These are phyloP conservation scores for Solanum sitiens DNA, from an alignment of 257 asterid species.

Conservation along the genomic window DNA sequence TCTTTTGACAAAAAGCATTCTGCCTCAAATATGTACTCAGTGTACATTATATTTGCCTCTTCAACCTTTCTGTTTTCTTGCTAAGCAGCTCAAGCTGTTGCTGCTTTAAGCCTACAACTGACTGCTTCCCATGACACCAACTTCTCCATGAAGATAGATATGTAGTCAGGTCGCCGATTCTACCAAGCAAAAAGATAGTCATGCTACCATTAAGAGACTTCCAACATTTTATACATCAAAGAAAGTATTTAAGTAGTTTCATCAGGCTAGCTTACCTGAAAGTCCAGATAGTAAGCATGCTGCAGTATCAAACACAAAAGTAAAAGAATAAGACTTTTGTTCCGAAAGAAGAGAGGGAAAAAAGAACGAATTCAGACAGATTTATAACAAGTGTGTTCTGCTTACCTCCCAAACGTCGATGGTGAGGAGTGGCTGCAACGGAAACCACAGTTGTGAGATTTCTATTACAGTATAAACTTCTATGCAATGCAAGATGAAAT, in stretches of 20 bases:
- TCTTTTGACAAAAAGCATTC: background rate
- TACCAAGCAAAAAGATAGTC: constrained; percentile 9
- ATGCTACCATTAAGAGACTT: background rate
- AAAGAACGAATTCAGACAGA: background rate
- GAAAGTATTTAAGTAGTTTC: background rate
- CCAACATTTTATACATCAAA: background rate
- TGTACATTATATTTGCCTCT: constrained; percentile 21
- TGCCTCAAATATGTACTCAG: constrained; percentile 21
- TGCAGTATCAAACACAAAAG: constrained; percentile 11
- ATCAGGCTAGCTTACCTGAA: constrained; percentile 39
- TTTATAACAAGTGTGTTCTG: background rate
- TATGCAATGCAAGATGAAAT: background rate
- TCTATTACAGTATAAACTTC: background rate
- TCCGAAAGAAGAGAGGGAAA: background rate
- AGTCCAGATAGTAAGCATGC: constrained; percentile 97
- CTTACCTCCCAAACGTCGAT: constrained; percentile 97
- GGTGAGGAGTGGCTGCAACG: constrained; percentile 82
- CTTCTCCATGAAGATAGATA: constrained; percentile 73
- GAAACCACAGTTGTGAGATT: background rate
- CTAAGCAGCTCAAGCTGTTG: constrained; percentile 45
- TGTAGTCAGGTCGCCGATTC: constrained; percentile 79
- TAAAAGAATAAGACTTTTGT: background rate
- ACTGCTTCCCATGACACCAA: constrained; percentile 97
- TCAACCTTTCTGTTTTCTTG: constrained; percentile 35
- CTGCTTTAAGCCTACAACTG: constrained; percentile 67